Conservation (phyloP, 371 early-diverging fungal genomes). For the Choanephora cucurbitarum region DNA sequence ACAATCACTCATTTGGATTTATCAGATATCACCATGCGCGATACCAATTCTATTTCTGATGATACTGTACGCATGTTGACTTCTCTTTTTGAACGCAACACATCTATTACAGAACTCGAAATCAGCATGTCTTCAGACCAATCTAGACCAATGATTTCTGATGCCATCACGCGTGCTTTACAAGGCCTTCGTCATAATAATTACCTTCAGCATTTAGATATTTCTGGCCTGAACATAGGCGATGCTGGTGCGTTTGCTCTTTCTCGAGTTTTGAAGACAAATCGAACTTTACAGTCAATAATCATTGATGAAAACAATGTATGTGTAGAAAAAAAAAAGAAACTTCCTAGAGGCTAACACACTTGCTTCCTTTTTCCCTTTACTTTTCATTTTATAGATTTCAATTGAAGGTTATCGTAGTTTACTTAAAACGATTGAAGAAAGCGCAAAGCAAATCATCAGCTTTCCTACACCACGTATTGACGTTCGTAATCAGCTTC, state of each 20-base stretch:
- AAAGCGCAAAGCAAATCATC: constrained; percentile 24
- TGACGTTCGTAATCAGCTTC: constrained; percentile 36
- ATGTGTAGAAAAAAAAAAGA: constrained; percentile 5
- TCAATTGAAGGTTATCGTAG: constrained; percentile 42
- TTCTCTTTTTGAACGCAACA: constrained; percentile 43
- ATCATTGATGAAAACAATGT: constrained; percentile 41
- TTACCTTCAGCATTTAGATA: constrained; percentile 27
- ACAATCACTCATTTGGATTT: constrained; percentile 27
- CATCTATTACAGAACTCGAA: constrained; percentile 22
- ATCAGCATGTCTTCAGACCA: constrained; percentile 7
- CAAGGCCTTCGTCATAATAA: constrained; percentile 30
- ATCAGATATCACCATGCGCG: constrained; percentile 29
- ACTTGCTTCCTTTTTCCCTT: background rate
- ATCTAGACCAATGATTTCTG: constrained; percentile 14
- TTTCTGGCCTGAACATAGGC: constrained; percentile 33
- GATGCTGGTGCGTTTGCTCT: constrained; percentile 37
- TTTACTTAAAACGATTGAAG: constrained; percentile 24
- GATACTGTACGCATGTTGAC: constrained; percentile 39
- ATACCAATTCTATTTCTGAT: constrained; percentile 23
- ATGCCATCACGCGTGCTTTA: constrained; percentile 25
- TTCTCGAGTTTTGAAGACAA: constrained; percentile 27
- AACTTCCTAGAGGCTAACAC: too few relatives aligned
- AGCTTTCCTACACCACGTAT: constrained; percentile 31
- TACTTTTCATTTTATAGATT: constrained; percentile 19
- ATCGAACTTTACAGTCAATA: constrained; percentile 28